phyloP scores from a whole-genome alignment of 768 basidiomycete species.

The Holtermannia corniformis region DNA sequence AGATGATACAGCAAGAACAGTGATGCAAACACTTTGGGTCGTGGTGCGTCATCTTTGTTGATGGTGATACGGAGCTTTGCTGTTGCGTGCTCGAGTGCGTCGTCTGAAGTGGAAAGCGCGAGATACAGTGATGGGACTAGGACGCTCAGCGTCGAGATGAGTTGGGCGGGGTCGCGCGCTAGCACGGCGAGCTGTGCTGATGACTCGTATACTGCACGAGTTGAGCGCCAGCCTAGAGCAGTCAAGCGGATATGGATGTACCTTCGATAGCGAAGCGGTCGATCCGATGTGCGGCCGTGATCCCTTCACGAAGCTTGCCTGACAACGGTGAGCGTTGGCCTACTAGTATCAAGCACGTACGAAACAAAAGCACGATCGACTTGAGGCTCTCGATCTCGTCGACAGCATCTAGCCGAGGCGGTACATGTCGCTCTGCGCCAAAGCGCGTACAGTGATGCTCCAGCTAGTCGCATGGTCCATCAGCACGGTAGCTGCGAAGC shows the following conservation, averaged over 20 bases:
- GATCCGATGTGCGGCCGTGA: slow-evolving; percentile 31
- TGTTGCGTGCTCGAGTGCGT: slow-evolving; percentile 1
- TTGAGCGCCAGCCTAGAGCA: slow-evolving; percentile 4
- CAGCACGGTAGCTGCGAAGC: neutral
- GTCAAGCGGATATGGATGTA: slow-evolving; percentile 4
- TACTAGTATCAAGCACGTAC: slow-evolving; percentile 9
- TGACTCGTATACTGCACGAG: slow-evolving; percentile 29
- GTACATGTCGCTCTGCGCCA: slow-evolving; percentile 8
- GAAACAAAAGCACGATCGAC: slow-evolving; percentile 34
- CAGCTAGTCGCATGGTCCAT: slow-evolving; percentile 13
- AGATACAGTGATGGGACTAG: slow-evolving; percentile 31
- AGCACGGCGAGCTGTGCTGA: slow-evolving; percentile 26
- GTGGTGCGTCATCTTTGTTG: too few species aligned
- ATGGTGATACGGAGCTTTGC: neutral
- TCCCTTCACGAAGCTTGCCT: slow-evolving; percentile 39
- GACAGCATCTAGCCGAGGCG: slow-evolving; percentile 9
- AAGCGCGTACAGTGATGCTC: slow-evolving; percentile 25
- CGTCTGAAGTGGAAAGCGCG: too few species aligned
- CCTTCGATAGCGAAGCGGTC: slow-evolving; percentile 38
- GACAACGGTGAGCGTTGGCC: neutral
- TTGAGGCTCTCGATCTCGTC: slow-evolving; percentile 32
- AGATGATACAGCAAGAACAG: slow-evolving; percentile 25
- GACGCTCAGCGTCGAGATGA: slow-evolving; percentile 29
- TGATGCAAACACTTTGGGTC: slow-evolving; percentile 11
- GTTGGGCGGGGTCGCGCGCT: slow-evolving; percentile 24